Evolutionary conservation across 2,329 filamentous ascomycete genomes (phyloP).

Genomic region (Lecanosticta acicola): DNA sequence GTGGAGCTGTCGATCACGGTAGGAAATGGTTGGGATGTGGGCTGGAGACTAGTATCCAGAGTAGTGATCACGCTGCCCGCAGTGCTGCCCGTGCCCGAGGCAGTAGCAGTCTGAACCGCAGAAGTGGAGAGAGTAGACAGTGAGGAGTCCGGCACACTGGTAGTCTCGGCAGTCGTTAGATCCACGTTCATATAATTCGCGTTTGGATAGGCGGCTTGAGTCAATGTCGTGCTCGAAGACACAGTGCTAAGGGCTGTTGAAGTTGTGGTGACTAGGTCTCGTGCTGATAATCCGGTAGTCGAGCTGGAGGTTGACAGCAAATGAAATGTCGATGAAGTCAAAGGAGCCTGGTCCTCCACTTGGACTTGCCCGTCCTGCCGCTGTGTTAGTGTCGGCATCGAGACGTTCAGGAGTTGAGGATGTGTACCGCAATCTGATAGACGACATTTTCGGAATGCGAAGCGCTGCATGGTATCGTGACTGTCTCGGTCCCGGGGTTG

Average conservation of each 20-base stretch:
- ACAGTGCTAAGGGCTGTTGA: background rate
- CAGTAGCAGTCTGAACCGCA: slow-evolving; percentile 27
- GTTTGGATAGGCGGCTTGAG: background rate
- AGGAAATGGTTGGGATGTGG: slow-evolving; percentile 27
- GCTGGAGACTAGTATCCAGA: slow-evolving; percentile 25
- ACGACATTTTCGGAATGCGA: slow-evolving; percentile 1
- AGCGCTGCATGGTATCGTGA: slow-evolving; percentile 5
- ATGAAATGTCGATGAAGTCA: background rate
- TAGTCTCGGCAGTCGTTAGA: slow-evolving; percentile 11
- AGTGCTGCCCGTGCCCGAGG: slow-evolving; percentile 16
- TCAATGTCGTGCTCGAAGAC: background rate
- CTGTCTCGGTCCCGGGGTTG: background rate
- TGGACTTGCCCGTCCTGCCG: background rate
- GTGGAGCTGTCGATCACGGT: slow-evolving; percentile 24
- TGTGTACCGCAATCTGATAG: slow-evolving; percentile 1
- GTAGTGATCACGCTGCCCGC: slow-evolving; percentile 18
- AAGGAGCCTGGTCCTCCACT: background rate
- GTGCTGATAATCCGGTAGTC: slow-evolving; percentile 8
- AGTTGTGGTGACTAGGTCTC: slow-evolving; percentile 8
- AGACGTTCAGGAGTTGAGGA: background rate
- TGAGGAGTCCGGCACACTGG: slow-evolving; percentile 22
- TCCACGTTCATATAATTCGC: background rate
- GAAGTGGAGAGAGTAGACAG: slow-evolving; percentile 26
- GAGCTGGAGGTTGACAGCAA: slow-evolving; percentile 6
- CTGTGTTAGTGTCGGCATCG: background rate